These are phyloP conservation scores for Capronia coronata DNA, from an alignment of 2,329 filamentous ascomycete species.

Conservation along the genomic window DNA sequence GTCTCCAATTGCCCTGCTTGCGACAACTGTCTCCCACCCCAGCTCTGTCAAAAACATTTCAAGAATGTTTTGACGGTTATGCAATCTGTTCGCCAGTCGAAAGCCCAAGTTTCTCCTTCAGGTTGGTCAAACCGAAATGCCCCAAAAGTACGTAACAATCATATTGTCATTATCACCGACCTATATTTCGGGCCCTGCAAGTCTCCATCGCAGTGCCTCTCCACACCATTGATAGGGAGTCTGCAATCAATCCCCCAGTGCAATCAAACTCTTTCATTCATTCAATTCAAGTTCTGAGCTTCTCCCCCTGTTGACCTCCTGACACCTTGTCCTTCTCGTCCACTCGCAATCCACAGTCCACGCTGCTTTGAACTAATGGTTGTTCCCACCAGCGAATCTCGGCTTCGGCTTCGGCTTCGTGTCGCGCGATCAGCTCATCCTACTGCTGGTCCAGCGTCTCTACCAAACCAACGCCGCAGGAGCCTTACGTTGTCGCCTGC, in stretches of 20 bases:
- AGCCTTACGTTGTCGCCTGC: conserved; percentile 15
- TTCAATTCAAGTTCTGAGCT: no score
- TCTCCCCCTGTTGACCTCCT: conserved; percentile 15
- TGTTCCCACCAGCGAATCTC: conserved; percentile 17
- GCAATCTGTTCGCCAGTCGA: no score
- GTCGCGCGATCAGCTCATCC: conserved; percentile 5
- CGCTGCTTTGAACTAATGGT: background rate
- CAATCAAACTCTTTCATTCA: conserved; percentile 21
- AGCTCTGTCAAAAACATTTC: no score
- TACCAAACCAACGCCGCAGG: conserved; percentile 11
- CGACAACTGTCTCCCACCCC: no score
- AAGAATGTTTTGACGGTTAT: no score
- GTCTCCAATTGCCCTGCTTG: no score
- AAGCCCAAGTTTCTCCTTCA: no score
- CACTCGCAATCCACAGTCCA: conserved; percentile 3
- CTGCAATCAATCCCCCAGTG: no score
- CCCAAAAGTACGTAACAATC: no score
- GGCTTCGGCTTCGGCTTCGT: conserved; percentile 17
- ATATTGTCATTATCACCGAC: no score
- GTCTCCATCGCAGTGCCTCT: background rate
- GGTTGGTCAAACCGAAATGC: no score
- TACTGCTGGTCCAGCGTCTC: background rate
- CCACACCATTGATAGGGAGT: conserved; percentile 5
- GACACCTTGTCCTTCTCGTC: conserved; percentile 2
- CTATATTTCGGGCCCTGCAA: no score